Conservation (phyloP, 2,329 filamentous ascomycete genomes). For the Calonectria honghensis region DNA sequence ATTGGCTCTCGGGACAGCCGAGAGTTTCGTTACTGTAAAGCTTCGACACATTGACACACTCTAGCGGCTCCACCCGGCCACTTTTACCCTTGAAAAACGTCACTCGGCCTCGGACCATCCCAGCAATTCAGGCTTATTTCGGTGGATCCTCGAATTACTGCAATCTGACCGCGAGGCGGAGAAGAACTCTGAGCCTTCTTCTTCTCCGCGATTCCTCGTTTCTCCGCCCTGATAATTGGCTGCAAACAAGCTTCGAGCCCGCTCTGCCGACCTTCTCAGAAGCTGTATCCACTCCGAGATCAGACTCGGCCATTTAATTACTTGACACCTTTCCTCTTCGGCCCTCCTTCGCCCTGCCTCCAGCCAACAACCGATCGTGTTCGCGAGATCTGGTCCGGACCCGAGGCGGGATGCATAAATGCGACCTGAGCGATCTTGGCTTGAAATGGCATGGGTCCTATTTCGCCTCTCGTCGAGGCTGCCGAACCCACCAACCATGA, state of each 20-base stretch:
- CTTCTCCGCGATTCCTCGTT: conserved; percentile 2
- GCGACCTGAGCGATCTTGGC: neutral
- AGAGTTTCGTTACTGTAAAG: neutral
- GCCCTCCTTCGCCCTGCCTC: neutral
- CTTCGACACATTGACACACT: conserved; percentile 3
- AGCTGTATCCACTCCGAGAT: neutral
- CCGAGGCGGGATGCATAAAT: neutral
- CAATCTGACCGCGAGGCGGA: neutral
- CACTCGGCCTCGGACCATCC: neutral
- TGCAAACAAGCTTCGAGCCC: neutral
- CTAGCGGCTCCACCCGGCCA: neutral
- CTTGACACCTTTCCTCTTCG: neutral
- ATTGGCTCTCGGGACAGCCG: neutral
- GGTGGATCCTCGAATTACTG: neutral
- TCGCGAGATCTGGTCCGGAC: neutral
- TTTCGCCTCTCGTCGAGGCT: neutral
- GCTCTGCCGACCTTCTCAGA: neutral
- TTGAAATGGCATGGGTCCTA: neutral
- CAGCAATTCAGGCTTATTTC: neutral
- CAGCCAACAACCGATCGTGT: neutral
- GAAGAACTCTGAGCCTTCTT: neutral
- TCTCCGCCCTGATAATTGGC: neutral
- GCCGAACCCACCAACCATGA: conserved; percentile 2
- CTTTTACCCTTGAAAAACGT: neutral
- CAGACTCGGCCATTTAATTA: conserved; percentile 2